Base-by-base conservation (phyloP, 2,329 filamentous ascomycete genomes). In the Ilyonectria sp. region DNA sequence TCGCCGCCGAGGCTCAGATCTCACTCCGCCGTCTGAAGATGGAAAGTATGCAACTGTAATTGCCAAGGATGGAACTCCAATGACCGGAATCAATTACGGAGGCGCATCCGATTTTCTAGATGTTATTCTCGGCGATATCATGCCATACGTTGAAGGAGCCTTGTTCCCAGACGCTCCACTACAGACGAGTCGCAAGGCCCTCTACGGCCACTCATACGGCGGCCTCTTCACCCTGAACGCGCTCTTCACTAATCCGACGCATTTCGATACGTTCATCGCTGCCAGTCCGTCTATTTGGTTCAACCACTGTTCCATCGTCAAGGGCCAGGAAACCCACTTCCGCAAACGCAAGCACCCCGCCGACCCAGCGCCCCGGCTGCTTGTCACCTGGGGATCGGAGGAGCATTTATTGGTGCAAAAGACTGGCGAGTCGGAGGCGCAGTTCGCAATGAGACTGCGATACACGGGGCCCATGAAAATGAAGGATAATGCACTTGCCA, bases 171-270 rank as follows among this genome's bases (percentile, higher is more conserved):
- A 71, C n/a, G 26, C 67, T 2, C 13, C 75, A 65, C 23, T 83
- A 76, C 56, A 71, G 73, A 72, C 80, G 11, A 71, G 75, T 0
- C 78, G 79, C n/a, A 83, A 83, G 44, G 85, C 82, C 0, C 75
- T 87, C 1, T 86, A 82, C 31, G 85, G 85, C 0, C 85, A 87
- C 63, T 87, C 85, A 0, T 86, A 84, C 46, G 85, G 84, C 2
- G 85, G 84, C 0, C 72, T 87, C 0, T 86, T 87, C 49, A 74
- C 79, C 3, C 76, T 87, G 0, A 83, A 86, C 60, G 76, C 82
- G 0, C 76, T 86, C 0, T 82, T 84, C 63, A 82, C 78, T 0
- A 75, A 76, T 4, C 81, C 83, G 0, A 70, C 72, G 2, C 73
- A 78, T 1, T 87, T 86, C 62, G 79, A 86, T 49, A 80, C 78